Evolutionary conservation across 305 asterid genomes (phyloP).

Genomic region (Solanum hybrid): DNA sequence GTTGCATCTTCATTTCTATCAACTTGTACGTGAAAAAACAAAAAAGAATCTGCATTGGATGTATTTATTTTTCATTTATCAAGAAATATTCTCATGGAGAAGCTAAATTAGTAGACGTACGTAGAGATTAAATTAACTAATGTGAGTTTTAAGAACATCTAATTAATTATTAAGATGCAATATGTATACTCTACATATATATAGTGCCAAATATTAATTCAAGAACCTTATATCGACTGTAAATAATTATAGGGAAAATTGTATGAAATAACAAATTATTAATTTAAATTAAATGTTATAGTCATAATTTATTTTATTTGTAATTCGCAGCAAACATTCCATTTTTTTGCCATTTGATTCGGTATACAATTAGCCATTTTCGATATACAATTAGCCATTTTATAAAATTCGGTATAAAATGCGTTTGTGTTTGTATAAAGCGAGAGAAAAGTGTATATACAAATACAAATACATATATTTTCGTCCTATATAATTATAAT

Average conservation of each 20-base stretch:
- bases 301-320: too few species aligned
- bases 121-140: not conserved
- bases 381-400: too few species aligned
- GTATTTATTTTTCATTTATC: not conserved
- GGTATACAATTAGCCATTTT: too few species aligned
- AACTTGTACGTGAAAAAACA: not conserved
- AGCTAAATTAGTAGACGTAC: not conserved
- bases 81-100: not conserved
- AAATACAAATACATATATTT: too few species aligned
- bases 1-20: not conserved
- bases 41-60: not conserved
- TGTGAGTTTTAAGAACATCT: not conserved
- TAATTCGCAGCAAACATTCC: too few species aligned
- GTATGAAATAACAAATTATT: too few species aligned
- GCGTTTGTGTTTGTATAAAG: too few species aligned
- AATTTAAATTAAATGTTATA: too few species aligned
- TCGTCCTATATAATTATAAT: too few species aligned
- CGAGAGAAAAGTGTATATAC: too few species aligned
- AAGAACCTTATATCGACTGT: not conserved
- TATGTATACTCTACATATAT: not conserved
- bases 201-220: not conserved
- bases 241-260: not conserved
- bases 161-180: not conserved
- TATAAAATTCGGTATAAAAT: too few species aligned
- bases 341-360: too few species aligned